phyloP scores from a whole-genome alignment of 116 monocot species.

The Papilionanthe hybrid region DNA sequence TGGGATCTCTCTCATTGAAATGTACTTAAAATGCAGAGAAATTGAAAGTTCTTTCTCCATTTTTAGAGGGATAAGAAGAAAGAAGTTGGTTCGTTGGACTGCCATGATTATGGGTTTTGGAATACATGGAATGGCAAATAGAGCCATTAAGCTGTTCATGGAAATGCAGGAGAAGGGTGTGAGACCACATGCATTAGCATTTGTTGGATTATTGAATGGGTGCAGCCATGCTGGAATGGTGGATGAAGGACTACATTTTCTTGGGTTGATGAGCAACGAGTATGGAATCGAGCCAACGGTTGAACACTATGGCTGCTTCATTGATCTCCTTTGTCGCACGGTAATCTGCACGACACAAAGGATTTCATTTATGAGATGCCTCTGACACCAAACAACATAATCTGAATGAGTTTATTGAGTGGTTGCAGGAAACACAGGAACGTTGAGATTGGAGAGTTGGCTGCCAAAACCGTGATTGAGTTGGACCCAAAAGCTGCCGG shows the following conservation, averaged over 20 bases:
- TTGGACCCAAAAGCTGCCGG: slow-evolving; percentile 70
- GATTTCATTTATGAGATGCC: slow-evolving; percentile 52
- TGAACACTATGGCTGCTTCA: slow-evolving; percentile 84
- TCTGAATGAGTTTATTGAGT: slow-evolving; percentile 79
- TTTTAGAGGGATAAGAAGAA: slow-evolving; percentile 13
- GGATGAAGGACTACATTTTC: slow-evolving; percentile 54
- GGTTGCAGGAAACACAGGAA: slow-evolving; percentile 73
- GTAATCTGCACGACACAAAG: slow-evolving; percentile 65
- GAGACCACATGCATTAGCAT: slow-evolving; percentile 72
- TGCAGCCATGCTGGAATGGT: slow-evolving; percentile 65
- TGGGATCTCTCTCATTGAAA: slow-evolving; percentile 23
- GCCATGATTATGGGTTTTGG: slow-evolving; percentile 82
- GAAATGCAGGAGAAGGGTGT: slow-evolving; percentile 42
- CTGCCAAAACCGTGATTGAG: slow-evolving; percentile 62
- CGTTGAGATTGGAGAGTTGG: slow-evolving; percentile 61
- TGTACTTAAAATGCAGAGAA: slow-evolving; percentile 45
- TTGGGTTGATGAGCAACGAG: slow-evolving; percentile 44
- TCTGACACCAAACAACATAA: slow-evolving; percentile 47
- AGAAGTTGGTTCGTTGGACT: slow-evolving; percentile 56
- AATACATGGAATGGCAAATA: slow-evolving; percentile 57
- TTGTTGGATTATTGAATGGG: slow-evolving; percentile 63
- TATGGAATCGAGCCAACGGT: slow-evolving; percentile 47
- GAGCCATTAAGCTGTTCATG: slow-evolving; percentile 58
- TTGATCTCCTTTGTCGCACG: slow-evolving; percentile 78
- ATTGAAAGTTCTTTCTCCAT: slow-evolving; percentile 18